phyloP scores from a whole-genome alignment of 306 rosid species.

The Gleditsia sinensis region DNA sequence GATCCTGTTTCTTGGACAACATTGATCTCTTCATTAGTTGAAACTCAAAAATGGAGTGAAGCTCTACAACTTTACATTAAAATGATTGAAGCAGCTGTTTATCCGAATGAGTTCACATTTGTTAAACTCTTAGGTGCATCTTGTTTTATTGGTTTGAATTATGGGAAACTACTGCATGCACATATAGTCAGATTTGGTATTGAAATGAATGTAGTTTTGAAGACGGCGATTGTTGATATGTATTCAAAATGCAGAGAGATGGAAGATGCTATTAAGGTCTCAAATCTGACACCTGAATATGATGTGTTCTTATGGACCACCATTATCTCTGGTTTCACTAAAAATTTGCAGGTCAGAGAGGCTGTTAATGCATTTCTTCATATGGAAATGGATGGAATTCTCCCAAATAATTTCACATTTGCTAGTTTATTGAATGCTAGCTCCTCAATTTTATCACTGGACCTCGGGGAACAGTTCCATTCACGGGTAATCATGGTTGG shows the following conservation, averaged over 20 bases:
- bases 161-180: constrained; percentile 64
- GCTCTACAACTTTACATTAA: constrained; percentile 46
- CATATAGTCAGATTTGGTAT: constrained; percentile 52
- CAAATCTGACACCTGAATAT: constrained; percentile 53
- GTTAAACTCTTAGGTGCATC: constrained; percentile 54
- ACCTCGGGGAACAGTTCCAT: constrained; percentile 64
- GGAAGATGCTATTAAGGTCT: constrained; percentile 58
- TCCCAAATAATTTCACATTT: constrained; percentile 64
- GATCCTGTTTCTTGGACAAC: constrained; percentile 68
- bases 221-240: constrained; percentile 70
- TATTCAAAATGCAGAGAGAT: constrained; percentile 51
- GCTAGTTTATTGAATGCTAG: constrained; percentile 55
- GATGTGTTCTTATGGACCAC: constrained; percentile 74
- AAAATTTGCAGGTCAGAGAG: constrained; percentile 50
- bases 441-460: constrained; percentile 48
- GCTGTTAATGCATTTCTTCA: constrained; percentile 50
- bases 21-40: constrained; percentile 61
- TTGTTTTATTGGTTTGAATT: constrained; percentile 38
- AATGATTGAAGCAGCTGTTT: constrained; percentile 49
- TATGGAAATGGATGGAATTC: constrained; percentile 51
- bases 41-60: constrained; percentile 53
- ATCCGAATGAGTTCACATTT: constrained; percentile 68
- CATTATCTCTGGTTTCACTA: constrained; percentile 53
- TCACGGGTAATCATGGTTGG: constrained; percentile 51
- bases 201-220: constrained; percentile 59